Evolutionary conservation across 148 eudicot genomes (phyloP).

Genomic region (Rhododendron williamsianum): DNA sequence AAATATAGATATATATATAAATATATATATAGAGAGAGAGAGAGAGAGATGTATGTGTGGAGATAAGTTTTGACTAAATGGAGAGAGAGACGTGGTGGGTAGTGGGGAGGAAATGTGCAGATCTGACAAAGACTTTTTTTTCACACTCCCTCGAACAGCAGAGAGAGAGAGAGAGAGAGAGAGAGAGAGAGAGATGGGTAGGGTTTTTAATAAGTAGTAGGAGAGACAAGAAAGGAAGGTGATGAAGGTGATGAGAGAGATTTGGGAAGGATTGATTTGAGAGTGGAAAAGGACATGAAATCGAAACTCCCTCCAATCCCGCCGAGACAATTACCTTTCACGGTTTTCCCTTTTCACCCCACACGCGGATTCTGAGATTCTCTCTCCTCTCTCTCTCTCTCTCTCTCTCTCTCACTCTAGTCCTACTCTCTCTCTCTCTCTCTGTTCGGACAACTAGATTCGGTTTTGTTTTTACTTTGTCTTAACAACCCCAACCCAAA

Average conservation of each 20-base stretch:
- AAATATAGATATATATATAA: no score
- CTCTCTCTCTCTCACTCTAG: not conserved
- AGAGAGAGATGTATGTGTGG: not conserved
- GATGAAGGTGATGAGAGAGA: not conserved
- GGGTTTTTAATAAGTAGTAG: not conserved
- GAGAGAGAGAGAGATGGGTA: not conserved
- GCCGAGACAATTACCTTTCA: slow-evolving; percentile 14
- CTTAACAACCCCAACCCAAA: not conserved
- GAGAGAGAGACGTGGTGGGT: not conserved
- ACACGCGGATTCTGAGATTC: not conserved
- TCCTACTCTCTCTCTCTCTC: not conserved
- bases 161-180: no score
- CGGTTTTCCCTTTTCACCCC: not conserved
- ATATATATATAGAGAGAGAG: not conserved
- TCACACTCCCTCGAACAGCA: not conserved
- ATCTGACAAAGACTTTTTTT: not conserved
- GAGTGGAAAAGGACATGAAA: not conserved
- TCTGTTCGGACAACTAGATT: not conserved
- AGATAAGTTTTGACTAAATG: not conserved
- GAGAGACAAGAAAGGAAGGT: not conserved
- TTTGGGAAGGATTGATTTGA: not conserved
- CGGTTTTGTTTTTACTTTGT: not conserved
- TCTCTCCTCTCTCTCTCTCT: not conserved
- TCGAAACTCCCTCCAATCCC: slow-evolving; percentile 24
- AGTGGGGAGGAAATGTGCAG: slow-evolving; percentile 1